These are phyloP conservation scores for Cutaneotrichosporon dermatis DNA, from an alignment of 1,284 basidiomycete genomes.

Conservation along the genomic window DNA sequence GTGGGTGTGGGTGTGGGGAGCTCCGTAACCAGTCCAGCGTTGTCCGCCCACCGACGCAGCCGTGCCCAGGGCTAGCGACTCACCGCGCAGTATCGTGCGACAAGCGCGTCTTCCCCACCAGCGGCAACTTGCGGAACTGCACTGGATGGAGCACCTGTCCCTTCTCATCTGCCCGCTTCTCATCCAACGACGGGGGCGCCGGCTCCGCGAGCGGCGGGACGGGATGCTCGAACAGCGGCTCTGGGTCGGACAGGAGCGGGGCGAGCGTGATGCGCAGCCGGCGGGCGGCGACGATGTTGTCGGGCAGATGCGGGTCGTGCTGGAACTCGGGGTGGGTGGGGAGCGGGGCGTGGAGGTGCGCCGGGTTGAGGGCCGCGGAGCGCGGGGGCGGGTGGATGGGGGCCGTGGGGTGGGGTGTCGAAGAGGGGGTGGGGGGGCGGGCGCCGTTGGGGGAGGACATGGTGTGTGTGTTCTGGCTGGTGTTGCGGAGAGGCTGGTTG, in stretches of 20 bases:
- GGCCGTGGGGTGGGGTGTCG: too few species aligned
- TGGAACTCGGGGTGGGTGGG: slow-evolving; percentile 6
- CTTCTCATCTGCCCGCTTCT: background rate
- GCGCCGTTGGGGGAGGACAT: too few species aligned
- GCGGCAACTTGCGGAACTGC: slow-evolving; percentile 73
- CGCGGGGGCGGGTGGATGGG: too few species aligned
- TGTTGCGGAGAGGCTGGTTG: too few species aligned
- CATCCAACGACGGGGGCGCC: background rate
- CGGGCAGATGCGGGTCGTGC: slow-evolving; percentile 9
- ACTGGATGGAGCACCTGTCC: slow-evolving; percentile 35
- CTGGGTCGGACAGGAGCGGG: too few species aligned
- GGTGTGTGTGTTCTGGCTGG: too few species aligned
- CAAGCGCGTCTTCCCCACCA: slow-evolving; percentile 73
- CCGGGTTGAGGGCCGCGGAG: slow-evolving; percentile 1
- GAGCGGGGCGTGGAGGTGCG: slow-evolving; percentile 7
- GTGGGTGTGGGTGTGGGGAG: too few species aligned
- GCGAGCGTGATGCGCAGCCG: slow-evolving; percentile 1
- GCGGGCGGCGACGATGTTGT: background rate
- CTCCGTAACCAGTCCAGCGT: too few species aligned
- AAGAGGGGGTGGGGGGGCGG: too few species aligned
- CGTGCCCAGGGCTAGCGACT: slow-evolving; percentile 25
- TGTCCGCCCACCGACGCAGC: too few species aligned
- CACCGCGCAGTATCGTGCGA: slow-evolving; percentile 95
- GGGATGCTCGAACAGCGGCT: too few species aligned
- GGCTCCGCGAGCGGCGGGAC: background rate